Conservation (phyloP, 345 rosid species). For the Aurinia saxatilis region DNA sequence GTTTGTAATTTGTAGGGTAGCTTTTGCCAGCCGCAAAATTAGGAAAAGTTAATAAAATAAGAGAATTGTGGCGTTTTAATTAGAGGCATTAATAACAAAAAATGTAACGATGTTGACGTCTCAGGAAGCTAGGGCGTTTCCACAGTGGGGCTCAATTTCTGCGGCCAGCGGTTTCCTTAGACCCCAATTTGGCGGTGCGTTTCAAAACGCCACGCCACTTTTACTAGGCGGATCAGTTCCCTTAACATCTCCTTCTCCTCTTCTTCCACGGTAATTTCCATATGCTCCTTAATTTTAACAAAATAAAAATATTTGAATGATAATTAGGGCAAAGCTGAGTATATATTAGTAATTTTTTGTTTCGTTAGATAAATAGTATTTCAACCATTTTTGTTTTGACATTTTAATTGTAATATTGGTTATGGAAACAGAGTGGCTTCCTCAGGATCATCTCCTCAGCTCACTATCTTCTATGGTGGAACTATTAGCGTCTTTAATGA, state of each 20-base stretch:
- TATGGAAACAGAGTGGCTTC: slow-evolving; percentile 35
- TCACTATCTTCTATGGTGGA: slow-evolving; percentile 83
- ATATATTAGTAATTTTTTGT: too few relatives aligned
- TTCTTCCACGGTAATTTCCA: slow-evolving; percentile 5
- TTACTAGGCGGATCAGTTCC: slow-evolving; percentile 28
- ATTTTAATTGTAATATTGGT: neutral
- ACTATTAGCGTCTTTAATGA: slow-evolving; percentile 61
- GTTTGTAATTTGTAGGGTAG: slow-evolving; percentile 5
- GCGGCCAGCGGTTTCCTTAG: slow-evolving; percentile 6
- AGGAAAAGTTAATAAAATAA: neutral
- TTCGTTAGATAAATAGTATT: too few relatives aligned
- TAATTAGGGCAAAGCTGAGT: too few relatives aligned
- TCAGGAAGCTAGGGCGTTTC: slow-evolving; percentile 15
- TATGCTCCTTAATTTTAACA: too few relatives aligned
- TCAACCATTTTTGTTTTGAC: too few relatives aligned
- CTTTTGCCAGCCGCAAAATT: neutral
- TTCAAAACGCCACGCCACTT: slow-evolving; percentile 18
- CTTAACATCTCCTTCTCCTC: slow-evolving; percentile 3
- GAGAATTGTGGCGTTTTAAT: neutral
- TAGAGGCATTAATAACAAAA: neutral
- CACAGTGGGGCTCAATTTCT: slow-evolving; percentile 8
- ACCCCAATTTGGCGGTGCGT: slow-evolving; percentile 6
- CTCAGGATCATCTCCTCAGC: slow-evolving; percentile 38
- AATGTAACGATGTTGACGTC: slow-evolving; percentile 1
- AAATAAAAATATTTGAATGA: too few relatives aligned